Conservation (phyloP, 345 rosid genomes). For the Aegle marmelos region DNA sequence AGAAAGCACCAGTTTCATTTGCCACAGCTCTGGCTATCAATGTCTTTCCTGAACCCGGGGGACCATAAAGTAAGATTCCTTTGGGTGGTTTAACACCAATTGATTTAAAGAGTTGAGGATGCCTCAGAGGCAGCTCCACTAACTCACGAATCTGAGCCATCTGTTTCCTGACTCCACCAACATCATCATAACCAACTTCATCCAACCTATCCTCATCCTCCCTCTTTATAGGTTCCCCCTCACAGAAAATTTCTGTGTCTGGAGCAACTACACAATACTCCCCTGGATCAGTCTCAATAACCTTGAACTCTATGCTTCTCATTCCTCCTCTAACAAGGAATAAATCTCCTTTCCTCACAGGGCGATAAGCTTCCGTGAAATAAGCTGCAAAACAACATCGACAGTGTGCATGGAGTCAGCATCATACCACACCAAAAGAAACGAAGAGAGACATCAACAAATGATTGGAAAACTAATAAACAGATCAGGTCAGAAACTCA, state of each 20-base stretch:
- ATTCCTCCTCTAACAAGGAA: slow-evolving; percentile 72
- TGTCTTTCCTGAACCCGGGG: slow-evolving; percentile 60
- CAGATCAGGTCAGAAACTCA: slow-evolving; percentile 21
- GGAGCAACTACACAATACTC: slow-evolving; percentile 75
- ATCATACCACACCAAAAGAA: background rate
- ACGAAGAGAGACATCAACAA: background rate
- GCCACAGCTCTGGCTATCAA: slow-evolving; percentile 69
- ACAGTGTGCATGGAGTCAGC: background rate
- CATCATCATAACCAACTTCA: slow-evolving; percentile 77
- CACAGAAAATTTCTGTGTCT: slow-evolving; percentile 69
- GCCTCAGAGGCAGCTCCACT: slow-evolving; percentile 67
- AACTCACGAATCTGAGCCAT: slow-evolving; percentile 77
- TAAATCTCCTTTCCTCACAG: slow-evolving; percentile 63
- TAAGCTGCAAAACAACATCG: slow-evolving; percentile 40
- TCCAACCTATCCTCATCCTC: slow-evolving; percentile 71
- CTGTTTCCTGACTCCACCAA: slow-evolving; percentile 72
- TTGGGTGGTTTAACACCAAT: slow-evolving; percentile 76
- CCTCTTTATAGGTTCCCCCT: slow-evolving; percentile 65
- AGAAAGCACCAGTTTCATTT: slow-evolving; percentile 73
- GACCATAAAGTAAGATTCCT: slow-evolving; percentile 66
- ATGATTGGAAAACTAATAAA: background rate
- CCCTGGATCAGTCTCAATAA: slow-evolving; percentile 52
- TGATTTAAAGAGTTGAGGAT: slow-evolving; percentile 69
- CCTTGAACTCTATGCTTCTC: slow-evolving; percentile 71
- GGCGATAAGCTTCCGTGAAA: slow-evolving; percentile 66